Evolutionary conservation across 495 filamentous ascomycete species (phyloP).

Genomic region (Pyrenopolyporus hunteri): DNA sequence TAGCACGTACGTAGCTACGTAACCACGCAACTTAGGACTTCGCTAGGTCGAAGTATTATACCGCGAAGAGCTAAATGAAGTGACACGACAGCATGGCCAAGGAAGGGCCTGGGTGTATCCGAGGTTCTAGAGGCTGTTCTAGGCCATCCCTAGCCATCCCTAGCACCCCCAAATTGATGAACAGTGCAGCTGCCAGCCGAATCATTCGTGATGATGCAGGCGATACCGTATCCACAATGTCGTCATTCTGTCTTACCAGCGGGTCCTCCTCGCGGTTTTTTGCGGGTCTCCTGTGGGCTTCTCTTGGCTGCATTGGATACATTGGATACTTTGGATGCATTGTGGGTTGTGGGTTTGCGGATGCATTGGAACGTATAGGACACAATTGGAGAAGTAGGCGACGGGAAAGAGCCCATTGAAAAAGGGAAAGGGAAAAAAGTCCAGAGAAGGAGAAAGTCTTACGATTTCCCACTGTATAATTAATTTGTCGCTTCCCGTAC

Average conservation of each 20-base stretch:
- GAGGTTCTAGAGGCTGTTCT: conserved; percentile 30
- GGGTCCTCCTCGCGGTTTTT: conserved; percentile 15
- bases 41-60: conserved; percentile 20
- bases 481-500: not conserved
- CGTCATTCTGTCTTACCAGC: conserved; percentile 38
- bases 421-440: not conserved
- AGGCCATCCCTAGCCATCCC: conserved; percentile 21
- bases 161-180: conserved; percentile 33
- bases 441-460: conserved; percentile 9
- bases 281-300: too few species aligned
- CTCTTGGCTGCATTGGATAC: conserved; percentile 21
- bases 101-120: conserved; percentile 19
- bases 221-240: conserved; percentile 32
- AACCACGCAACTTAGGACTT: not conserved
- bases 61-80: conserved; percentile 28
- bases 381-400: too few species aligned
- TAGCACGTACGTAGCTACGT: not conserved
- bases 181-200: conserved; percentile 33
- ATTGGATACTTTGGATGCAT: conserved; percentile 1
- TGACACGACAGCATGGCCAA: conserved; percentile 34
- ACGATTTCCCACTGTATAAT: conserved; percentile 9
- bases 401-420: too few species aligned
- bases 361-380: not conserved
- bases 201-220: conserved; percentile 29
- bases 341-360: not conserved